Evolutionary conservation across 176 grass and related monocot genomes (phyloP).

Genomic region (Avena sativa): DNA sequence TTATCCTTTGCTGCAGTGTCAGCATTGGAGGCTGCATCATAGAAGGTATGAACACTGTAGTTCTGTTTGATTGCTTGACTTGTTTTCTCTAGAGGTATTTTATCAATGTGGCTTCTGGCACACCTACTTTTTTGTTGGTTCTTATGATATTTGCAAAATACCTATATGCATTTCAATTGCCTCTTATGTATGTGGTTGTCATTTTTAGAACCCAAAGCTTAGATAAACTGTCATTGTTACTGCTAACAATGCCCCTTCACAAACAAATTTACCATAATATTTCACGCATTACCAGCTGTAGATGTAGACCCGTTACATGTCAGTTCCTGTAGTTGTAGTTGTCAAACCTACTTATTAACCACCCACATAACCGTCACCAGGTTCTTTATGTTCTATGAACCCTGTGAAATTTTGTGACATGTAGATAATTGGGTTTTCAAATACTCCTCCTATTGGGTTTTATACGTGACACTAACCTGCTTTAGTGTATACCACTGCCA

Average conservation of each 20-base stretch:
- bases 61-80: constrained; percentile 17
- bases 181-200: not conserved
- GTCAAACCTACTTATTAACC: not conserved
- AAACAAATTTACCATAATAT: constrained; percentile 3
- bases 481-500: not conserved
- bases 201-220: not conserved
- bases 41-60: constrained; percentile 34
- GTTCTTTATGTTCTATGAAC: not conserved
- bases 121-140: constrained; percentile 1
- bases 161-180: not conserved
- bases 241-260: not conserved
- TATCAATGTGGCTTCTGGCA: not conserved
- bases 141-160: not conserved
- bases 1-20: constrained; percentile 30
- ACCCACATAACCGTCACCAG: not conserved
- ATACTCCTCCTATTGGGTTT: not conserved
- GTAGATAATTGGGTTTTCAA: not conserved
- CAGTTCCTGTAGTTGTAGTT: not conserved
- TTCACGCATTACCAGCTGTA: not conserved
- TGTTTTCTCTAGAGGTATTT: not conserved
- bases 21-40: constrained; percentile 39
- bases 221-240: not conserved
- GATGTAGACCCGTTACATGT: not conserved
- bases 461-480: constrained; percentile 1
- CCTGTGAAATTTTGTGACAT: not conserved